Evolutionary conservation across 129 eudicot species (phyloP).

Genomic region (Silybum marianum): DNA sequence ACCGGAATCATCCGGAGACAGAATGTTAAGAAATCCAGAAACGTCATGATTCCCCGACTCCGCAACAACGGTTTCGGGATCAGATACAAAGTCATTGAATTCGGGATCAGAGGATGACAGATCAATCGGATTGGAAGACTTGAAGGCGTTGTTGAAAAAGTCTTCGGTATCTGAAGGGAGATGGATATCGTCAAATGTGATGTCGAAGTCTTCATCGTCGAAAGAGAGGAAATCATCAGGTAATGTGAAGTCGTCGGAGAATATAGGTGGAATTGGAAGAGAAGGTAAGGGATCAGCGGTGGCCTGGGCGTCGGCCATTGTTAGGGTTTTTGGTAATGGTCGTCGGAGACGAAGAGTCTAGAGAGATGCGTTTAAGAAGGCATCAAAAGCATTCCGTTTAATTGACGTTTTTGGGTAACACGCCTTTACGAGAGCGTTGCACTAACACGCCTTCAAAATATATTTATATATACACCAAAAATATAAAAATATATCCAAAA

Average conservation of each 20-base stretch:
- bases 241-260: constrained; percentile 36
- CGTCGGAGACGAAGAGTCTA: constrained; percentile 29
- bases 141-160: constrained; percentile 30
- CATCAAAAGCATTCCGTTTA: constrained; percentile 22
- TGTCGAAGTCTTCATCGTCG: constrained; percentile 47
- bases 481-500: no score
- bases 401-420: background rate
- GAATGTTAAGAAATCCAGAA: constrained; percentile 23
- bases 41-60: constrained; percentile 25
- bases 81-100: constrained; percentile 17
- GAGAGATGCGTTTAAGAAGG: background rate
- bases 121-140: constrained; percentile 11
- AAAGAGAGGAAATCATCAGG: constrained; percentile 28
- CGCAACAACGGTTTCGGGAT: constrained; percentile 22
- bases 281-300: constrained; percentile 27
- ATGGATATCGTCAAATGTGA: constrained; percentile 57
- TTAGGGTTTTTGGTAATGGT: constrained; percentile 32
- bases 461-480: no score
- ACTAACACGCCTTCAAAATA: background rate
- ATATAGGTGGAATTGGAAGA: constrained; percentile 56
- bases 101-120: constrained; percentile 27
- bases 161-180: constrained; percentile 49
- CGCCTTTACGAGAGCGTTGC: background rate
- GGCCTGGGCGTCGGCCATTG: constrained; percentile 48
- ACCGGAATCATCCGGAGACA: constrained; percentile 24